phyloP scores from a whole-genome alignment of 345 rosid species.

The Euphorbia pulcherrima region DNA sequence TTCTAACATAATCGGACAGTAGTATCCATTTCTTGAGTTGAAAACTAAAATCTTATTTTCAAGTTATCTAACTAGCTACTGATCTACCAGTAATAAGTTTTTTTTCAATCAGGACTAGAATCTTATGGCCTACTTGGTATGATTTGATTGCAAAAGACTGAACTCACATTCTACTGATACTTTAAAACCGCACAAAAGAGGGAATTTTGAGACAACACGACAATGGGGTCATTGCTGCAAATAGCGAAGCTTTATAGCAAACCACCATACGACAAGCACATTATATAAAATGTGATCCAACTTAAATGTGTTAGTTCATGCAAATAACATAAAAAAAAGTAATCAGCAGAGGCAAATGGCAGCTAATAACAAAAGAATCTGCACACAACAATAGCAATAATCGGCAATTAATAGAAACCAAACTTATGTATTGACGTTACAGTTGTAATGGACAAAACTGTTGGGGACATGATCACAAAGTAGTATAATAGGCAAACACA shows the following conservation, averaged over 20 bases:
- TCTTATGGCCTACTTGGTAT: neutral
- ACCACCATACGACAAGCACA: too few relatives aligned
- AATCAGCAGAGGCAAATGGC: too few relatives aligned
- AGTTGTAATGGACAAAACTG: too few relatives aligned
- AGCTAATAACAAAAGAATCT: too few relatives aligned
- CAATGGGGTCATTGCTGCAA: constrained; percentile 96
- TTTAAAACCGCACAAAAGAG: constrained; percentile 93
- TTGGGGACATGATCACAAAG: too few relatives aligned
- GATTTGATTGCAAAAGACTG: constrained; percentile 1
- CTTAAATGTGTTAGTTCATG: neutral
- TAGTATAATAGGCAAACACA: too few relatives aligned
- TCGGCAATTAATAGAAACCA: neutral
- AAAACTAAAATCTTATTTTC: constrained; percentile 7
- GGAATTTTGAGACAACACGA: constrained; percentile 93
- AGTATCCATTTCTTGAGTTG: neutral
- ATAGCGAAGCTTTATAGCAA: neutral
- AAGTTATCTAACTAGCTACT: constrained; percentile 6
- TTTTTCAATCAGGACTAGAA: constrained; percentile 4
- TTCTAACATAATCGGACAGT: neutral
- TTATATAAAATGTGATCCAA: too few relatives aligned
- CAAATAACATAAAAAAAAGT: neutral
- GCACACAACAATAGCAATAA: too few relatives aligned
- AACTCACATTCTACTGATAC: constrained; percentile 4
- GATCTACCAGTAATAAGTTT: neutral
- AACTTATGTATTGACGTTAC: neutral